These are phyloP conservation scores for Hyphopichia pseudoburtonii DNA, from an alignment of 1,139 yeast genomes.

Conservation along the genomic window DNA sequence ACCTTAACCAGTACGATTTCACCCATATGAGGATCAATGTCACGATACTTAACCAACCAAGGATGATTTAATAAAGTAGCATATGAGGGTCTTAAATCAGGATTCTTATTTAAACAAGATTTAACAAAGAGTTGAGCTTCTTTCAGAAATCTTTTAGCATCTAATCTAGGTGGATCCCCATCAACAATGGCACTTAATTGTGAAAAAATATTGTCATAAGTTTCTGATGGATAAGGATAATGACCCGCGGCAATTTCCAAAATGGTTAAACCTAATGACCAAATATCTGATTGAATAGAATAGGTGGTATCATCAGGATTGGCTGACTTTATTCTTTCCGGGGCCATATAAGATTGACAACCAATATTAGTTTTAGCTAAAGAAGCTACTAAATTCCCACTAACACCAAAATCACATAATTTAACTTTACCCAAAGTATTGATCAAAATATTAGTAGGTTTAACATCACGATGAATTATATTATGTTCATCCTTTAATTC, in stretches of 20 bases:
- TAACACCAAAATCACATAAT: slow-evolving; percentile 94
- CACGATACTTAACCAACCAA: slow-evolving; percentile 63
- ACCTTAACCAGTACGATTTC: slow-evolving; percentile 35
- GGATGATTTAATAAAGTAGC: slow-evolving; percentile 73
- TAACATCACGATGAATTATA: slow-evolving; percentile 94
- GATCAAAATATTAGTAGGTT: slow-evolving; percentile 91
- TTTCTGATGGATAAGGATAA: slow-evolving; percentile 95
- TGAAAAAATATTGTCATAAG: slow-evolving; percentile 84
- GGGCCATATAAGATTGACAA: slow-evolving; percentile 98
- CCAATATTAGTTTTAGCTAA: slow-evolving; percentile 96
- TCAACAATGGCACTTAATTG: slow-evolving; percentile 95
- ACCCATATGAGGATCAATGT: slow-evolving; percentile 46
- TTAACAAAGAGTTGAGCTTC: slow-evolving; percentile 82
- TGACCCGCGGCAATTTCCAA: slow-evolving; percentile 87
- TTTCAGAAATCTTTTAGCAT: slow-evolving; percentile 53
- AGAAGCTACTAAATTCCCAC: slow-evolving; percentile 93
- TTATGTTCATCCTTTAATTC: slow-evolving; percentile 84
- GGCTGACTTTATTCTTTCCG: slow-evolving; percentile 77
- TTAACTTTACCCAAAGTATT: slow-evolving; percentile 82
- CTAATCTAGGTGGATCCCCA: slow-evolving; percentile 86
- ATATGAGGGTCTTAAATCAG: slow-evolving; percentile 82
- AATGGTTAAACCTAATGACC: slow-evolving; percentile 91
- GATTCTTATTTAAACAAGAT: slow-evolving; percentile 77
- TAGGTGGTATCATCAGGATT: slow-evolving; percentile 72
- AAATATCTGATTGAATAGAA: slow-evolving; percentile 92